Evolutionary conservation across 192 early-diverging fungal genomes (phyloP), one percentile per base, ranked within the genome.

Genomic region (Coemansia sp.): DNA sequence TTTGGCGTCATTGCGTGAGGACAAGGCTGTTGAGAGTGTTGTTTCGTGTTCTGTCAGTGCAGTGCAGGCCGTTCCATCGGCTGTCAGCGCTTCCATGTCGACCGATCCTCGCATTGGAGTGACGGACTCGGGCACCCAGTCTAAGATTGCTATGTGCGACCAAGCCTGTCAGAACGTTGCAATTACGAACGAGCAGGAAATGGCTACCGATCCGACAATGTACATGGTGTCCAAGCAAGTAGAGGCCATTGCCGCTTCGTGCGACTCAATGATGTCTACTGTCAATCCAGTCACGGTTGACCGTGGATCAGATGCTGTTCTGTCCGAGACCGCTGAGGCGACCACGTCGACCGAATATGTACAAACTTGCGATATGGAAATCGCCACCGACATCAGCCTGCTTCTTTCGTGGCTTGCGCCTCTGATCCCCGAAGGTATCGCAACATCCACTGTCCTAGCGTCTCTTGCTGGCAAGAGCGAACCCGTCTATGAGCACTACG

Each of bases 331-430:
- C 0, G 46, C 43, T 2, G 64, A 69, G 28, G 26, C 58, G 5
- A 29, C 29, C 7, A 64, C 48, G 0, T 51, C 55, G 12, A 69
- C 71, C 6, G 45, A 58, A 31, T 33, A 52, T 2, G 37, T 62
- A 25, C 33, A 56, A 8, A 59, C 55, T 5, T 58, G 45, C 51
- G 66, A 75, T 35, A 57, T 63, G 59, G 68, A 64, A 20, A 43
- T 60, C 2, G 9, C 52, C 15, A 71, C 70, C 0, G 78, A 81
- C 35, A 66, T 63, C 45, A 23, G 12, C 0, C 46, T 74, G 66
- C 56, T 81, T 20, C 40, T 61, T 20, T 58, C 58, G 30, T 81
- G 78, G 78, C 72, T 81, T 12, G 65, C 68, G 43, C 78, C 78
- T 15, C 58, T 81, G 16, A 66, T 81, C 26, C 78, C 78, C 0